These are phyloP conservation scores for Tuctoria greenei DNA, from an alignment of 176 grass and related monocot genomes.

Conservation along the genomic window DNA sequence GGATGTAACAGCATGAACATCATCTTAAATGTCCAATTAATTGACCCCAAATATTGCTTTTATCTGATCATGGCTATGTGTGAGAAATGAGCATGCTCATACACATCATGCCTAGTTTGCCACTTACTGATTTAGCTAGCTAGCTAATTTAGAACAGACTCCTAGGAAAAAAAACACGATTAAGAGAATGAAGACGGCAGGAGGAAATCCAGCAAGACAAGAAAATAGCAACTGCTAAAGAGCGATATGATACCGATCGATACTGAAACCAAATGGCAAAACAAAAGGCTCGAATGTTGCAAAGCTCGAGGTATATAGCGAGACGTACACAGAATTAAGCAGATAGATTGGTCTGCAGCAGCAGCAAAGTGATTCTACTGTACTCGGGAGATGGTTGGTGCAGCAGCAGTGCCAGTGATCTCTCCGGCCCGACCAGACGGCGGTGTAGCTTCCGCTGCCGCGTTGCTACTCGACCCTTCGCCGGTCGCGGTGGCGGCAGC, in stretches of 20 bases:
- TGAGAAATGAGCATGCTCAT: constrained; percentile 24
- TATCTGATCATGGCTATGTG: neutral
- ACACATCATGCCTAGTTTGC: neutral
- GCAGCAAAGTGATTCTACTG: constrained; percentile 41
- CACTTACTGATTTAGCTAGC: constrained; percentile 35
- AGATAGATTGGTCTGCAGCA: constrained; percentile 30
- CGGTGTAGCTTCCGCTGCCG: neutral
- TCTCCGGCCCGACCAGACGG: constrained; percentile 17
- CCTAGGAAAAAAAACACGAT: neutral
- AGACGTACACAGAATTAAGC: constrained; percentile 41
- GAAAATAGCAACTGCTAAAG: neutral
- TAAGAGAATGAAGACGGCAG: neutral
- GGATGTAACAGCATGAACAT: constrained; percentile 20
- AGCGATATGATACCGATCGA: neutral
- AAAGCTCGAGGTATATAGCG: constrained; percentile 50
- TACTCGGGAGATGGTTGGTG: constrained; percentile 43
- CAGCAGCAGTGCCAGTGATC: neutral
- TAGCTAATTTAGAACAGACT: neutral
- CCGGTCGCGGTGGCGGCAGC: neutral
- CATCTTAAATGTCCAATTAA: constrained; percentile 13
- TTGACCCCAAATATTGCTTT: constrained; percentile 2
- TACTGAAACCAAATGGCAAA: constrained; percentile 38
- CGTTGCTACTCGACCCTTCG: constrained; percentile 12
- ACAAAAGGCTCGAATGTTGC: constrained; percentile 42
- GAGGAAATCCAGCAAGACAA: constrained; percentile 19